Evolutionary conservation across 306 rosid species (phyloP).

Genomic region (Cicer bijugum): DNA sequence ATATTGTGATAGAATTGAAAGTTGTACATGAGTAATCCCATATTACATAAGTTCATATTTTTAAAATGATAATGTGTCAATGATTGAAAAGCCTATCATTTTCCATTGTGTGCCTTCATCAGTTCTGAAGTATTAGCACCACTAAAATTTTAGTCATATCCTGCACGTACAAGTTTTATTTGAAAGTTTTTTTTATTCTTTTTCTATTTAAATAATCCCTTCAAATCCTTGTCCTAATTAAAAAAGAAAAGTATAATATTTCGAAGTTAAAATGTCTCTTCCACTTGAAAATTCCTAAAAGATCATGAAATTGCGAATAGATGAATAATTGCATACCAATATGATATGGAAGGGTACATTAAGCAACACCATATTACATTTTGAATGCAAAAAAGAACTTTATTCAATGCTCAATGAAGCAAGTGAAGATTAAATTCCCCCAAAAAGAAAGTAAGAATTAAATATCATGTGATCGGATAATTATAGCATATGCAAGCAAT

Average conservation of each 20-base stretch:
- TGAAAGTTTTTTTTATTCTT: background rate
- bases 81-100: background rate
- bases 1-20: slow-evolving; percentile 13
- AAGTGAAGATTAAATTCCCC: background rate
- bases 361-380: background rate
- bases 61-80: background rate
- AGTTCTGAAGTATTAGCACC: background rate
- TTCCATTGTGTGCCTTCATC: background rate
- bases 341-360: slow-evolving; percentile 4
- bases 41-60: slow-evolving; percentile 1
- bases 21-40: background rate
- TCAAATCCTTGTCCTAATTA: background rate
- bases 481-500: background rate
- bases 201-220: background rate
- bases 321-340: slow-evolving; percentile 3
- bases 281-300: background rate
- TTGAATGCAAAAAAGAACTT: background rate
- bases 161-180: background rate
- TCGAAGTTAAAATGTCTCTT: background rate
- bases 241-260: background rate
- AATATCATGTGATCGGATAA: background rate
- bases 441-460: background rate
- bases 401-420: slow-evolving; percentile 19
- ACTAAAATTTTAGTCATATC: background rate
- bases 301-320: background rate